Conservation (phyloP, 345 rosid species). For the Punica granatum region DNA sequence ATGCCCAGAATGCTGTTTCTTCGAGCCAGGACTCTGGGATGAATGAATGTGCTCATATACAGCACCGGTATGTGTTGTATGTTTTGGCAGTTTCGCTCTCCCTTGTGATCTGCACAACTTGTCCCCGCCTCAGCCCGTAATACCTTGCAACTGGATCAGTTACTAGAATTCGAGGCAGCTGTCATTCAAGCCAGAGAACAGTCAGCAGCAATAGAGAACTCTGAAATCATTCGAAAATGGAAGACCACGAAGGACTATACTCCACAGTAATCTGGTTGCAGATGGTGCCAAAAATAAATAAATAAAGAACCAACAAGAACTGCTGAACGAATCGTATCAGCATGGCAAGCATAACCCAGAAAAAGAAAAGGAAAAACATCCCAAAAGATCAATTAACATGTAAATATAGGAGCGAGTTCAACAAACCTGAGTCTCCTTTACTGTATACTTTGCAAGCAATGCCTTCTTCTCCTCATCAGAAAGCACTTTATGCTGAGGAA, state of each 20-base stretch:
- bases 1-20: neutral
- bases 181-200: neutral
- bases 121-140: slow-evolving; percentile 29
- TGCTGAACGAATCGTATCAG: neutral
- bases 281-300: neutral
- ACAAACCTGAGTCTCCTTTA: slow-evolving; percentile 48
- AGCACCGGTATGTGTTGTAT: slow-evolving; percentile 24
- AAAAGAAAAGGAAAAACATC: neutral
- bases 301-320: too few species aligned
- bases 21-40: neutral
- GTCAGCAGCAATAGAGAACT: neutral
- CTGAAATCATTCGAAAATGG: neutral
- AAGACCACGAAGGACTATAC: neutral
- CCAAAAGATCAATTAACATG: neutral
- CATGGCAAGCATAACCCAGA: neutral
- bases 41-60: slow-evolving; percentile 10
- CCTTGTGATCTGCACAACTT: slow-evolving; percentile 27
- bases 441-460: slow-evolving; percentile 33
- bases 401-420: neutral
- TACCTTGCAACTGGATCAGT: slow-evolving; percentile 27
- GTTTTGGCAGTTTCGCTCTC: slow-evolving; percentile 29
- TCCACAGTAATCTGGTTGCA: neutral
- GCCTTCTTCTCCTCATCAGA: slow-evolving; percentile 43
- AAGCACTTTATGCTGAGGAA: slow-evolving; percentile 42
- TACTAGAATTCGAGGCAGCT: slow-evolving; percentile 30